A percentile compares a stretch with the other conserved stretches of the same genome.
phyloP scores from a whole-genome alignment of 768 basidiomycete species.

The Butyriboletus loyo region DNA sequence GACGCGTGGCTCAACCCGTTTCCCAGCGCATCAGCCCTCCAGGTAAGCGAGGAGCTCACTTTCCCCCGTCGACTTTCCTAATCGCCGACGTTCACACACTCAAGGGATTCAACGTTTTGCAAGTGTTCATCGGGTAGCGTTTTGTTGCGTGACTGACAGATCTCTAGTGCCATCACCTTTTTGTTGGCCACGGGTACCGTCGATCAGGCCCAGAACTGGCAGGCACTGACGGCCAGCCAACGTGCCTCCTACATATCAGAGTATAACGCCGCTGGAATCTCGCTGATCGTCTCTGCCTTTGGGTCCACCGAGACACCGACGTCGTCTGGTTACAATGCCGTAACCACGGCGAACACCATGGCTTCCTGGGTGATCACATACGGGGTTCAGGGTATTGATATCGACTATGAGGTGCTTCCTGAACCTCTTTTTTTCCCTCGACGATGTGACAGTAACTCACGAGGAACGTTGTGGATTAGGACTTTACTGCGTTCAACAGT shows the following conservation, averaged over 20 bases:
- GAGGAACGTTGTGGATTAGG: constrained; percentile 14
- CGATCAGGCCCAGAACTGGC: constrained; percentile 48
- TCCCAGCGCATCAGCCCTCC: constrained; percentile 43
- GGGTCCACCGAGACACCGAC: constrained; percentile 45
- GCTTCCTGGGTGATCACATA: constrained; percentile 48
- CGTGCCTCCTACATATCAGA: constrained; percentile 42
- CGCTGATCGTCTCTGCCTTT: constrained; percentile 55
- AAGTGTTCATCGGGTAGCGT: not conserved
- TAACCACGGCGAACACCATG: constrained; percentile 40
- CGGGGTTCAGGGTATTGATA: constrained; percentile 47
- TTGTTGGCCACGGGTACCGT: constrained; percentile 37
- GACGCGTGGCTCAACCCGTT: constrained; percentile 41
- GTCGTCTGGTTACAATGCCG: constrained; percentile 38
- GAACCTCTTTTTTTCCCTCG: not conserved
- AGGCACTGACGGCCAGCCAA: constrained; percentile 33
- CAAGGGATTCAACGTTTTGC: constrained; percentile 37
- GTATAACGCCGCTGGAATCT: constrained; percentile 53
- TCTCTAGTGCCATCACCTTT: constrained; percentile 40
- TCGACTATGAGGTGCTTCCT: constrained; percentile 47
- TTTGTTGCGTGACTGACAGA: not conserved
- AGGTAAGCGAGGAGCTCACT: constrained; percentile 27
- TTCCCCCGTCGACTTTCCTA: not conserved
- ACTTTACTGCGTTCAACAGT: constrained; percentile 32
- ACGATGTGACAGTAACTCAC: not conserved
- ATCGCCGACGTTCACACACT: not conserved